Conservation (phyloP, 345 rosid species). For the Adansonia digitata region DNA sequence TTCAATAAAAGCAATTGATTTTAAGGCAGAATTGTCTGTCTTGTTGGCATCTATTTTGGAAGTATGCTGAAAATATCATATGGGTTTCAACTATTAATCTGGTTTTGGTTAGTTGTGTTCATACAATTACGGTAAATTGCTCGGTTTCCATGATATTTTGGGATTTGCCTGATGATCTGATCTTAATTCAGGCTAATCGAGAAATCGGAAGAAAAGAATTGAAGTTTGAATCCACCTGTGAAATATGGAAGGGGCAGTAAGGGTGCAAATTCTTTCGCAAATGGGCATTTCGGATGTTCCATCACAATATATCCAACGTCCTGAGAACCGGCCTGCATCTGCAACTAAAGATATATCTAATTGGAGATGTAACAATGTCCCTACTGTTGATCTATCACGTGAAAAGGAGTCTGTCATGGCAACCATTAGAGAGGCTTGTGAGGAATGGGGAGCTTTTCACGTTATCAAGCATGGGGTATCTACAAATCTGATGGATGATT, state of each 20-base stretch:
- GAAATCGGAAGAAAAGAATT: background rate
- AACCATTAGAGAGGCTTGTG: slow-evolving; percentile 50
- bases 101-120: background rate
- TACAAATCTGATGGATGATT: slow-evolving; percentile 38
- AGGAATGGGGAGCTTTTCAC: slow-evolving; percentile 86
- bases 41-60: background rate
- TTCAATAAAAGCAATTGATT: background rate
- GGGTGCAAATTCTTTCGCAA: slow-evolving; percentile 55
- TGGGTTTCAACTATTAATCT: background rate
- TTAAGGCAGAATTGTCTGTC: background rate
- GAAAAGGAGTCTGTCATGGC: slow-evolving; percentile 21
- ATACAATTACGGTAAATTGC: background rate
- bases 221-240: background rate
- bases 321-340: slow-evolving; percentile 35
- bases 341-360: background rate
- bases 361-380: slow-evolving; percentile 25
- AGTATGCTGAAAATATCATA: background rate
- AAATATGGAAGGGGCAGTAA: slow-evolving; percentile 24
- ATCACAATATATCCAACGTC: slow-evolving; percentile 63
- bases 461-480: slow-evolving; percentile 72
- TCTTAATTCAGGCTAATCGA: background rate
- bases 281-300: slow-evolving; percentile 50
- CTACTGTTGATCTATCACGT: slow-evolving; percentile 47
- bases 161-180: background rate
- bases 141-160: background rate